Base-by-base conservation (phyloP, 1,284 basidiomycete species). In the Hemileia vastatrix region DNA sequence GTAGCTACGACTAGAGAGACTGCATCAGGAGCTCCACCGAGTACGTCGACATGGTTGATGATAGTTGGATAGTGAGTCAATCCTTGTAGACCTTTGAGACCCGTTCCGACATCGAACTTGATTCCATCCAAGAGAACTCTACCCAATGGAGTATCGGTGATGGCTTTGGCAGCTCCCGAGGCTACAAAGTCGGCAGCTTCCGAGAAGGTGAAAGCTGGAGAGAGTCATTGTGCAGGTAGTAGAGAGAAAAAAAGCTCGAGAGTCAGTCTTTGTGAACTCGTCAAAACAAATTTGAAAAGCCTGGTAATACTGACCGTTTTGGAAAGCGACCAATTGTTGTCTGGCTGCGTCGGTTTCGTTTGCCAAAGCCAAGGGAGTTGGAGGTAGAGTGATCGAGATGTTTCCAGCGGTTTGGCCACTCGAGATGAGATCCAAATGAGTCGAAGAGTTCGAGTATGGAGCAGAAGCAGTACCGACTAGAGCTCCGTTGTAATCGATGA, bases 21-120 rank as follows among this genome's bases (percentile, higher is more conserved):
- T 23, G 80, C 83, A 24, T 83, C 80, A 15, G 75, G 69, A 2
- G 82, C 83, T 23, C 87, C 87, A 57, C 86, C 86, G 9, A 81
- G 70, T 1, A 89, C 84, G 71, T 89, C 86, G 27, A 89, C 84
- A 9, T 72, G 77, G 50, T 80, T 77, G 66, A 89, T 86, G 9
- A 78, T 77, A 2, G 82, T 77, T 1, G 76, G 83, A 69, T 81
- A 77, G 3, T 80, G 80, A 48, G 82, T 80, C 54, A 88, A 74
- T 5, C 86, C 86, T 65, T 80, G 79, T 13, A 89, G 73, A 54
- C 87, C 87, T 23, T 79, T 74, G 54, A 89, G 76, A 27, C 79
- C 80, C 4, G 84, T 84, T n/a, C 83, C 78, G 5, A 88, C 86
- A 66, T 86, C 83, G 72, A 89, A 85, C 67, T 82, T 82, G 73